A percentile compares a stretch with the other conserved stretches of the same genome.
These are phyloP conservation scores for Entomortierella chlamydospora DNA, from an alignment of 192 early-diverging fungal genomes.

Conservation along the genomic window DNA sequence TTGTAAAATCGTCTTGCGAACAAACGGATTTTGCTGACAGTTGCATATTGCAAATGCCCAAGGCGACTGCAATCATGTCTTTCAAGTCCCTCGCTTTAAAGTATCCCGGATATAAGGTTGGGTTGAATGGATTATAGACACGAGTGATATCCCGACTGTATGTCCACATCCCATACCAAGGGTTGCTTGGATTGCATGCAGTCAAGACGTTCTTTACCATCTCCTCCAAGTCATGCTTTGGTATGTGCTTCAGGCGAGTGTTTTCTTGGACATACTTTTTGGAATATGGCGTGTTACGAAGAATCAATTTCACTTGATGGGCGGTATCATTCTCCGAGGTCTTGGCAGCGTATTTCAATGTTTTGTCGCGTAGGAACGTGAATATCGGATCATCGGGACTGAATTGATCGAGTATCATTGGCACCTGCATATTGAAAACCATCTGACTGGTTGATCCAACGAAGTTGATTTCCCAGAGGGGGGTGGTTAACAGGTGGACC, in stretches of 20 bases:
- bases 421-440: background rate
- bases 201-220: constrained; percentile 4
- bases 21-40: background rate
- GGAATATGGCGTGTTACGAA: background rate
- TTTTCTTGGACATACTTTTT: background rate
- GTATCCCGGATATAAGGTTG: constrained; percentile 11
- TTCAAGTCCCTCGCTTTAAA: constrained; percentile 8
- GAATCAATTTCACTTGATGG: too few relatives aligned
- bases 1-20: background rate
- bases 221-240: background rate
- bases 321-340: too few relatives aligned
- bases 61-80: constrained; percentile 6
- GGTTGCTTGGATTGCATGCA: constrained; percentile 1
- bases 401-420: too few relatives aligned
- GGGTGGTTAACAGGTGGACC: background rate
- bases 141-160: constrained; percentile 11
- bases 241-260: background rate
- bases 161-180: constrained; percentile 15
- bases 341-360: too few relatives aligned
- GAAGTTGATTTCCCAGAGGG: background rate
- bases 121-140: constrained; percentile 1
- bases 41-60: constrained; percentile 9
- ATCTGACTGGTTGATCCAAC: background rate
- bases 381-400: too few relatives aligned
- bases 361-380: too few relatives aligned